phyloP scores from a whole-genome alignment of 768 basidiomycete species.

The Suillus weaverae region DNA sequence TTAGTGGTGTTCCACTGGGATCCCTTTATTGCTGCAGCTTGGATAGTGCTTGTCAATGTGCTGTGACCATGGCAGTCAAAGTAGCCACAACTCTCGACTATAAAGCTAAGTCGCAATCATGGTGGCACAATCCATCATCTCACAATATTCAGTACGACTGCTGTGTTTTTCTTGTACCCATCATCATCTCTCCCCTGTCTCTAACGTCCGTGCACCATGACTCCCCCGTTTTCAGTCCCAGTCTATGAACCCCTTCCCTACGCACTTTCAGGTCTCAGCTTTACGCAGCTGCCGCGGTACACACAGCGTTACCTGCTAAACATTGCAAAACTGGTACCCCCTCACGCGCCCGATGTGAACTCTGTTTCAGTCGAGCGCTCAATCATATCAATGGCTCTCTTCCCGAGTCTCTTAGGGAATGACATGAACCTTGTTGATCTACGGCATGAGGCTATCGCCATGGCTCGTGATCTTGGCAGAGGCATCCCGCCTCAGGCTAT shows the following conservation, averaged over 20 bases:
- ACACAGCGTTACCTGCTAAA: slow-evolving; percentile 7
- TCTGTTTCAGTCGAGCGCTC: not conserved
- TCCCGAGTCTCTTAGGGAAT: not conserved
- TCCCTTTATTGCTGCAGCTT: not conserved
- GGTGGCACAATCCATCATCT: not conserved
- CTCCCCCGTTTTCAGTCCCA: slow-evolving; percentile 2
- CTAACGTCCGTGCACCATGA: slow-evolving; percentile 8
- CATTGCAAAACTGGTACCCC: not conserved
- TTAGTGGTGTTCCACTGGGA: not conserved
- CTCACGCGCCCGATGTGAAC: not conserved
- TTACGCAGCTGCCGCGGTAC: slow-evolving; percentile 3
- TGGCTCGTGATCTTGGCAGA: not conserved
- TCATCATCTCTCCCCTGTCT: slow-evolving; percentile 1
- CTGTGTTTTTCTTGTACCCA: not conserved
- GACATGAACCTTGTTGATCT: slow-evolving; percentile 1
- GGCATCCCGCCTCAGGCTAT: not conserved
- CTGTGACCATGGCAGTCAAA: not conserved
- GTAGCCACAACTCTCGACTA: not conserved
- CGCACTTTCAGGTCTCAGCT: slow-evolving; percentile 6
- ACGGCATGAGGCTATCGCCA: not conserved
- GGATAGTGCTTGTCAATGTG: not conserved
- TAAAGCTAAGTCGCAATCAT: not conserved
- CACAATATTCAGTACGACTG: not conserved
- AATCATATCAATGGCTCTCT: not conserved
- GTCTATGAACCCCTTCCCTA: slow-evolving; percentile 11